Base-by-base conservation (phyloP, 2,329 filamentous ascomycete species). In the Fusarium beomiforme region DNA sequence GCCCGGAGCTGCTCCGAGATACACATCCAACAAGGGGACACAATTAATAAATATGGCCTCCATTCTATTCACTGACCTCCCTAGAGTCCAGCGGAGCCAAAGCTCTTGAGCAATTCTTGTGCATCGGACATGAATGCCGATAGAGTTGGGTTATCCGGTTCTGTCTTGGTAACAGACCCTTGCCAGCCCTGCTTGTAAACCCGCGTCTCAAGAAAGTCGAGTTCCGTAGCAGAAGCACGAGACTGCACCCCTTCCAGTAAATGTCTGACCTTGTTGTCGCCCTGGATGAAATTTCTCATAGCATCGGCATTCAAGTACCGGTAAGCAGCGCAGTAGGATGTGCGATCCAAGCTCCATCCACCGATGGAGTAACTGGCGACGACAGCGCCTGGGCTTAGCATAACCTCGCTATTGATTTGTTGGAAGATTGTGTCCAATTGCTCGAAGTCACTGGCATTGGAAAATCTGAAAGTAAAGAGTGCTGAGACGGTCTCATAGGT, bases 131-230 rank as follows among this genome's bases (percentile, higher is more conserved):
- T 59, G 2, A 59, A 59, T 0, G 8, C 56, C 5, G 34, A 37
- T n/a, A 59, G n/a, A 9, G 1, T 24, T 12, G 36, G 21, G 16
- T 57, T 57, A 17, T 60, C 41, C n/a, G 65, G 54, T 3, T 29
- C 26, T 6, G 65, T 70, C 41, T 49, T 60, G 1, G 54, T n/a
- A 2, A 65, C 55, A 6, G 65, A 69, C 4, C 67, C 65, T 31
- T 65, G 67, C 67, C 67, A 70, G 4, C 67, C 67, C 8, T 69
- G 49, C 7, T 51, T 41, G 7, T 21, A 70, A 6, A 33, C 36
- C 12, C 44, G 50, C 2, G 61, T 59, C n/a, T 69, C 60, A 5
- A 69, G 13, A 26, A 65, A 65, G 9, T 70, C 65, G 0, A 51
- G 47, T 12, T 51, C 8, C 47, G 24, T 51, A 0, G 31, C 31